Base-by-base conservation (phyloP, 257 asterid species). In the Lavandula angustifolia region DNA sequence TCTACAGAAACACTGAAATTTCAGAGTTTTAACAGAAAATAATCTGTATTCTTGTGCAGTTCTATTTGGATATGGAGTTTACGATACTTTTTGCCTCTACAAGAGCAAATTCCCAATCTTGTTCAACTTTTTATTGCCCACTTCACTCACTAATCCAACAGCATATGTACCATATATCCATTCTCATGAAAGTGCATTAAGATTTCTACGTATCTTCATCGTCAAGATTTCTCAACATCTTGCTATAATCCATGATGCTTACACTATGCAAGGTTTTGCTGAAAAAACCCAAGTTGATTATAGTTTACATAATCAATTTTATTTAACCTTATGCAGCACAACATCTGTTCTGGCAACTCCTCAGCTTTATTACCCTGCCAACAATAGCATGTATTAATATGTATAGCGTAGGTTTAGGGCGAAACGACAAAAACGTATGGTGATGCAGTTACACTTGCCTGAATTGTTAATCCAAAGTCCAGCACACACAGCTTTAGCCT, bases 21-120 rank as follows among this genome's bases (percentile, higher is more conserved):
- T 49, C 8, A 7, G 52, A 50, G 42, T 7, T 51, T 1, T 17
- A 10, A 52, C 27, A 4, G 6, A 27, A 1, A 22, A 9, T n/a
- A 6, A 2, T 52, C 29, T 71, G 64, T 32, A 12, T 44, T 3
- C 6, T 27, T 35, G 32, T 71, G 84, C 84, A 89, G 97, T 92
- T 92, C 67, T 92, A 89, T 76, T 70, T 92, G 82, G 99, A 92
- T 74, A 92, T 92, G 99, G 97, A 89, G 78, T 92, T 92, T 71
- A 95, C 87, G 64, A 92, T 89, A 67, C 97, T 92, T 18, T 87
- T 92, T 60, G 67, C 97, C 84, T 56, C 96, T 86, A 79, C 72
- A 89, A 92, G 76, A 92, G 84, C 62, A 53, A 6, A 22, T 22
- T 22, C 27, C 27, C 27, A 22, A 22, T n/a, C n/a, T n/a, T n/a